phyloP scores from a whole-genome alignment of 2,329 filamentous ascomycete species.

The Diaporthe nobilis region DNA sequence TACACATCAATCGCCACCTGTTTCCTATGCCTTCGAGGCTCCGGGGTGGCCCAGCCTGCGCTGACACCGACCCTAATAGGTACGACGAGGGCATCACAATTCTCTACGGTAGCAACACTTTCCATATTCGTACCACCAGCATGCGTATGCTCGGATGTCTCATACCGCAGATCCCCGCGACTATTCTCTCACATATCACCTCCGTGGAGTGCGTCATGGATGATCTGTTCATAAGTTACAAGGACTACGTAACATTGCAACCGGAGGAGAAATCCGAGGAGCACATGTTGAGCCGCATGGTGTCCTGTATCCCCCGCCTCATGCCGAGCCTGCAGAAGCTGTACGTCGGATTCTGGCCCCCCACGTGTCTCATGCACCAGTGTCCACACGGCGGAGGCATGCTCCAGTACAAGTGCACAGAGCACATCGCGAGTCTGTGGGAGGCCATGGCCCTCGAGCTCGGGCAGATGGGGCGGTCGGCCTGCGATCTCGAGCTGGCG shows the following conservation, averaged over 20 bases:
- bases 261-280: neutral
- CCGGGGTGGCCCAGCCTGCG: accelerated
- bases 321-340: neutral
- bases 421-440: neutral
- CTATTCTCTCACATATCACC: neutral
- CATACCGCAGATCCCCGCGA: neutral
- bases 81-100: neutral
- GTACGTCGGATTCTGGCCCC: neutral
- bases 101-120: neutral
- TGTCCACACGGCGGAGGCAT: neutral
- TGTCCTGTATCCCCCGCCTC: neutral
- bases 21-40: neutral
- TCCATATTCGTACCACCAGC: neutral
- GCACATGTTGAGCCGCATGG: neutral
- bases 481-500: neutral
- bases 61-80: neutral
- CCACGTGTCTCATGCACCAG: neutral
- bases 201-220: neutral
- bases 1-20: neutral
- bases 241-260: neutral
- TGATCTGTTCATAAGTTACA: too few relatives aligned
- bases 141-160: neutral
- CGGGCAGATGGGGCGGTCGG: neutral
- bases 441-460: neutral
- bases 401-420: neutral